Evolutionary conservation across 2,329 filamentous ascomycete species (phyloP).

Genomic region (Hypoxylon sp.): DNA sequence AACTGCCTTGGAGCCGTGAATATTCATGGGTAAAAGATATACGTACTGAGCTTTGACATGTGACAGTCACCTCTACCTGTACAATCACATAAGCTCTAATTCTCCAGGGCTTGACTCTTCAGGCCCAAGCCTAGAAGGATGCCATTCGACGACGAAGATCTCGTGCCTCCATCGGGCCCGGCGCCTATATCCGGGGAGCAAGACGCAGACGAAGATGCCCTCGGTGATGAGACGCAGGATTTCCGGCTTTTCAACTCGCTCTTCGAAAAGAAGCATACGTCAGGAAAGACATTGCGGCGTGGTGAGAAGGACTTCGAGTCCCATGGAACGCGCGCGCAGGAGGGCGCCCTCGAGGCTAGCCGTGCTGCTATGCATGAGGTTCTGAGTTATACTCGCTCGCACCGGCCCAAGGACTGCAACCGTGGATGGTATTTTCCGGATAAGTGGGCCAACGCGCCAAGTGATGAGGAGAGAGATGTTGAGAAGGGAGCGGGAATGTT

Average conservation of each 20-base stretch:
- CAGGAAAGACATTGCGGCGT: conserved; percentile 81
- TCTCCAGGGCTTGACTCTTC: background rate
- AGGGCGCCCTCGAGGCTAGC: conserved; percentile 82
- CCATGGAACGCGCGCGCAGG: conserved; percentile 87
- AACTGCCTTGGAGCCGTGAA: background rate
- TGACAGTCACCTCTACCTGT: conserved; percentile 6
- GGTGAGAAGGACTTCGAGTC: conserved; percentile 98
- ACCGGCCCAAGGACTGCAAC: conserved; percentile 75
- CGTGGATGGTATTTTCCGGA: conserved; percentile 82
- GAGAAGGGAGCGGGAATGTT: conserved; percentile 53
- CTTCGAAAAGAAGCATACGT: conserved; percentile 61
- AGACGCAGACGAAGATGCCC: conserved; percentile 67
- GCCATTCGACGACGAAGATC: conserved; percentile 52
- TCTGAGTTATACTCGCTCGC: conserved; percentile 81
- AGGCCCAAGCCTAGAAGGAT: conserved; percentile 30
- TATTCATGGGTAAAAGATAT: background rate
- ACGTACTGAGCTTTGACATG: conserved; percentile 17
- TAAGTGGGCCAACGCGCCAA: conserved; percentile 59
- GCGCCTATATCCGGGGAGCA: conserved; percentile 46
- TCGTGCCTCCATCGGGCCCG: conserved; percentile 31
- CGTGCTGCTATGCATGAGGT: conserved; percentile 91
- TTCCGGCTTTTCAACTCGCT: conserved; percentile 79
- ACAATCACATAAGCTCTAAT: conserved; percentile 2
- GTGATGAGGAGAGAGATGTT: conserved; percentile 28
- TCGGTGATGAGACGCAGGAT: conserved; percentile 86